Base-by-base conservation (phyloP, 2,329 filamentous ascomycete species). In the Pestalotiopsis sp. region DNA sequence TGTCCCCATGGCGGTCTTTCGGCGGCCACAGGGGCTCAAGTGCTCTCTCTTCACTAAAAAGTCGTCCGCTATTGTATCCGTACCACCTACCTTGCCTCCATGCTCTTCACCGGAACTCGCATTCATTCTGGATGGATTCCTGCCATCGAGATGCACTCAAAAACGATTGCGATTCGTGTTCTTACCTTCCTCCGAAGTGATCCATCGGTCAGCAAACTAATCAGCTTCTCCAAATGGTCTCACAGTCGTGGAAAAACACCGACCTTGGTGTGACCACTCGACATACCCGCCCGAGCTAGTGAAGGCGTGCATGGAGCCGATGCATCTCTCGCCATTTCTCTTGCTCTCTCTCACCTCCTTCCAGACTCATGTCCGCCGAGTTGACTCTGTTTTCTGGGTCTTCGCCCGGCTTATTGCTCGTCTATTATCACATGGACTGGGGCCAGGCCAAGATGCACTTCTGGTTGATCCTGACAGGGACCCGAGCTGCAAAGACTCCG, bases 251-350 rank as follows among this genome's bases (percentile, higher is more conserved):
- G 39, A 67, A 62, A 58, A 41, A 61, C 68, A 61, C 39, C n/a
- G 20, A 12, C 20, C 23, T 36, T 67, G 58, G 65, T 75, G 70
- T 76, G 69, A 75, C 70, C 70, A 57, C 68, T 70, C 63, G 69
- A 71, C 72, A 72, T 78, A 78, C 73, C 76, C 77, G 76, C 77
- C 76, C 72, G 67, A 70, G 72, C 77, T 77, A 78, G 73, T 71
- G 71, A 72, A 72, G 7, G 69, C 74, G 72, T 78, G 75, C 76
- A 76, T 75, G 70, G 66, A 67, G 59, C 45, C 61, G 68, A 36
- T 61, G 67, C 67, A 38, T 23, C 56, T 25, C 52, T 23, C 39
- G 27, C 58, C 65, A 67, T 56, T 38, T 67, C 65, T 49, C 52
- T 36, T 36, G 6, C 13, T 23, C 11, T 13, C 23, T 17, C 11